A percentile compares a stretch with the other conserved stretches of the same genome.
Conservation (phyloP, 148 eudicot genomes). For the Vaccinium macrocarpon region DNA sequence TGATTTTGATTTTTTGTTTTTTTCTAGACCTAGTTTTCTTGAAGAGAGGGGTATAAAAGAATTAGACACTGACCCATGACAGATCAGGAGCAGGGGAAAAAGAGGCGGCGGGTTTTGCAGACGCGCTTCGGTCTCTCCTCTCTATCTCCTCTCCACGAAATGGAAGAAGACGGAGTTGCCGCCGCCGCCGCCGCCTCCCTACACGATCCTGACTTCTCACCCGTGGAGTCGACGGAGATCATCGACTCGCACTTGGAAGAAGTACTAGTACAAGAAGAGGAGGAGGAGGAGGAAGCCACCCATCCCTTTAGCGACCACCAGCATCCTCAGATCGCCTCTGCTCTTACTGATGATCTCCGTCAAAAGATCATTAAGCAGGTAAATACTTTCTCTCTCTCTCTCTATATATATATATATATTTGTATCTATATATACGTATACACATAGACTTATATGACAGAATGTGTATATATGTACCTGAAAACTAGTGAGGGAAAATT, state of each 20-base stretch:
- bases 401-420: background rate
- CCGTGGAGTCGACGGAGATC: background rate
- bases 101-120: conserved; percentile 1
- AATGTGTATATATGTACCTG: background rate
- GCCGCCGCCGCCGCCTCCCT: background rate
- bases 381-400: background rate
- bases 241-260: background rate
- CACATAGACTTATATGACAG: too few relatives aligned
- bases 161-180: background rate
- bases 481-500: too few relatives aligned
- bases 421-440: too few relatives aligned
- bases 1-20: too few relatives aligned
- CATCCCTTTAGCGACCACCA: background rate
- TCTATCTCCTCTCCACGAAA: background rate
- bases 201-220: background rate
- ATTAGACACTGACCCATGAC: background rate
- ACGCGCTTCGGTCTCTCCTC: background rate
- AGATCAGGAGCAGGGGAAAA: background rate
- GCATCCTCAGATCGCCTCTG: background rate
- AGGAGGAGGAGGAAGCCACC: background rate
- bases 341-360: background rate
- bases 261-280: background rate
- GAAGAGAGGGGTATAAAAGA: background rate
- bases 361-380: conserved; percentile 6
- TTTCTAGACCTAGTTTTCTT: too few relatives aligned